These are phyloP conservation scores for Penicillium silybi DNA, from an alignment of 495 filamentous ascomycete species.

Conservation along the genomic window DNA sequence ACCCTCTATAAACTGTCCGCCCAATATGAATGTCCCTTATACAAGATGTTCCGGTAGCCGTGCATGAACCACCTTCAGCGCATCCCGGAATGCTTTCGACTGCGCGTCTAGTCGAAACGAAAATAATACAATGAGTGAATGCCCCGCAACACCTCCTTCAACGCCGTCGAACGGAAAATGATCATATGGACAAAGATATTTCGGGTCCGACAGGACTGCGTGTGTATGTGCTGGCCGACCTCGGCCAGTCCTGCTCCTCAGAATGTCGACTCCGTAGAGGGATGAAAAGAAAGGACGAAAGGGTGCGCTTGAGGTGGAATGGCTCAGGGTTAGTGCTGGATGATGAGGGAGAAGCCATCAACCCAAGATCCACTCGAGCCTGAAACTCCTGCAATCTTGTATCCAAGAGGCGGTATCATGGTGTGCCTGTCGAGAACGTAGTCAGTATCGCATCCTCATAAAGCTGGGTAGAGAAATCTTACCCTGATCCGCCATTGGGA, in stretches of 20 bases:
- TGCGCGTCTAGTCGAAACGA: constrained; percentile 4
- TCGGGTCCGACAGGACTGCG: constrained; percentile 4
- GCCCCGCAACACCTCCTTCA: constrained; percentile 8
- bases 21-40: constrained; percentile 21
- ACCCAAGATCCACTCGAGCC: constrained; percentile 81
- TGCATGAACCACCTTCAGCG: constrained; percentile 2
- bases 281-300: constrained; percentile 5
- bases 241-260: constrained; percentile 4
- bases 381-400: constrained; percentile 80
- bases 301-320: background rate
- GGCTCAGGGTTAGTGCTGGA: constrained; percentile 52
- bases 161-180: constrained; percentile 11
- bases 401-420: constrained; percentile 85
- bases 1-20: constrained; percentile 17
- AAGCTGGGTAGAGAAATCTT: constrained; percentile 27
- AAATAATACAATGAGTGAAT: constrained; percentile 12
- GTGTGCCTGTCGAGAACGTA: constrained; percentile 58
- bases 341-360: constrained; percentile 84
- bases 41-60: constrained; percentile 15
- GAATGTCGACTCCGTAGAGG: constrained; percentile 1
- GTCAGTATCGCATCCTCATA: constrained; percentile 14
- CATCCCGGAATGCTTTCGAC: background rate
- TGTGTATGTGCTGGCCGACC: constrained; percentile 16
- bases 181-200: constrained; percentile 21
- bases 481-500: constrained; percentile 75